These are phyloP conservation scores for Cicer cuneatum DNA, from an alignment of 306 rosid species.

Conservation along the genomic window DNA sequence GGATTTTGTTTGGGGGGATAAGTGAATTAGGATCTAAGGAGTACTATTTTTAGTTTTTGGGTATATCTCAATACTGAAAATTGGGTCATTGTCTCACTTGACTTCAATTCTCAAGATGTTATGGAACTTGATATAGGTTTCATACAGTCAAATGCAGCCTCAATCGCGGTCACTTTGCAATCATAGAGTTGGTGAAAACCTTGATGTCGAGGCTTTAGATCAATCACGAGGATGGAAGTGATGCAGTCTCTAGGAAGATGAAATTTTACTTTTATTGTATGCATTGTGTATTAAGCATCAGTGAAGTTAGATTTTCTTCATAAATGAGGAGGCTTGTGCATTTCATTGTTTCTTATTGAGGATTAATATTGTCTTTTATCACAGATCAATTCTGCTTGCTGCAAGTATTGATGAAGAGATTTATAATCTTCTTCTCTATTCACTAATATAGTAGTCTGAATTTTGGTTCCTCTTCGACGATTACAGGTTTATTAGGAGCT, in stretches of 20 bases:
- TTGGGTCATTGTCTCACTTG: background rate
- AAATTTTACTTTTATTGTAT: background rate
- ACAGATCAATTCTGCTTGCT: background rate
- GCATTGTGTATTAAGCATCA: slow-evolving; percentile 16
- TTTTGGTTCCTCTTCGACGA: slow-evolving; percentile 28
- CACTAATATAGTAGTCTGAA: slow-evolving; percentile 33
- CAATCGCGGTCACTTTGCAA: background rate
- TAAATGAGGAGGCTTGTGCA: background rate
- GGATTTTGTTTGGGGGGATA: background rate
- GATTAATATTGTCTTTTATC: background rate
- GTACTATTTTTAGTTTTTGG: background rate
- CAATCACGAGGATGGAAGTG: background rate
- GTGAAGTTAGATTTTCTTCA: slow-evolving; percentile 13
- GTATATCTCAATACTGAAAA: slow-evolving; percentile 1
- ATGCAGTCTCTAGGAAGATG: slow-evolving; percentile 30
- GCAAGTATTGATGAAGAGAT: background rate
- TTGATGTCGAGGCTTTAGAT: background rate
- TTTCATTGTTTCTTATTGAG: slow-evolving; percentile 20
- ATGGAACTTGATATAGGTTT: background rate
- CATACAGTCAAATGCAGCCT: background rate
- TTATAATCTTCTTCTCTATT: slow-evolving; percentile 36
- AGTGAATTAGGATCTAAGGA: background rate
- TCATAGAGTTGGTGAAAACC: background rate
- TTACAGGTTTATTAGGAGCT: slow-evolving; percentile 70
- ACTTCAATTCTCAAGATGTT: slow-evolving; percentile 12